phyloP scores from a whole-genome alignment of 2,329 filamentous ascomycete genomes.

The Fusarium torreyae region DNA sequence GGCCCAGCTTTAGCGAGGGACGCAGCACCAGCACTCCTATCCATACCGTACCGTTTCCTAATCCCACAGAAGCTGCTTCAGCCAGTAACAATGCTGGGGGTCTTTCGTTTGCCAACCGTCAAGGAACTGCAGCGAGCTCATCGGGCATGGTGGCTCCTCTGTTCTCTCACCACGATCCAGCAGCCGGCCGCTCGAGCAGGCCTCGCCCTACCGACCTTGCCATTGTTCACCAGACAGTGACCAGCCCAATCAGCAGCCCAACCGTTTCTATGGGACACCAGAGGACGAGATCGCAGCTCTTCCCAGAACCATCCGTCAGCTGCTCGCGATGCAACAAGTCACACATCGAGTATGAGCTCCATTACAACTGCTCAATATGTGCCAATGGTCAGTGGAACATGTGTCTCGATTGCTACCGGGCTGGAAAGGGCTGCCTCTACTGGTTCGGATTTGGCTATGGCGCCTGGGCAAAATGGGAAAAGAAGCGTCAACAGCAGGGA shows the following conservation, averaged over 20 bases:
- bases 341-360: slow-evolving; percentile 87
- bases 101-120: slow-evolving; percentile 58
- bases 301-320: slow-evolving; percentile 78
- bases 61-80: slow-evolving; percentile 43
- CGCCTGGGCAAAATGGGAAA: slow-evolving; percentile 78
- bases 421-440: slow-evolving; percentile 82
- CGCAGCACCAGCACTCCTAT: slow-evolving; percentile 60
- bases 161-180: slow-evolving; percentile 41
- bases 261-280: slow-evolving; percentile 55
- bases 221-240: slow-evolving; percentile 54
- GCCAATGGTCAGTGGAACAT: slow-evolving; percentile 81
- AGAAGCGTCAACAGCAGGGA: slow-evolving; percentile 57
- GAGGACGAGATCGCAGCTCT: slow-evolving; percentile 66
- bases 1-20: slow-evolving; percentile 60
- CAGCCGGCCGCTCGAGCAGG: slow-evolving; percentile 43
- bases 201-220: slow-evolving; percentile 59
- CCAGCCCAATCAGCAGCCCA: slow-evolving; percentile 54
- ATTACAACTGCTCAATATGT: slow-evolving; percentile 86
- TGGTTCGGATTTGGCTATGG: slow-evolving; percentile 90
- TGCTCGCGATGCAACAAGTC: slow-evolving; percentile 79
- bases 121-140: slow-evolving; percentile 42
- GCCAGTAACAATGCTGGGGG: slow-evolving; percentile 39
- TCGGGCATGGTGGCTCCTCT: slow-evolving; percentile 17
- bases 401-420: slow-evolving; percentile 85
- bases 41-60: slow-evolving; percentile 47